Evolutionary conservation across 257 asterid genomes (phyloP), one percentile per base, ranked within the genome.

Genomic region (Avicennia marina): DNA sequence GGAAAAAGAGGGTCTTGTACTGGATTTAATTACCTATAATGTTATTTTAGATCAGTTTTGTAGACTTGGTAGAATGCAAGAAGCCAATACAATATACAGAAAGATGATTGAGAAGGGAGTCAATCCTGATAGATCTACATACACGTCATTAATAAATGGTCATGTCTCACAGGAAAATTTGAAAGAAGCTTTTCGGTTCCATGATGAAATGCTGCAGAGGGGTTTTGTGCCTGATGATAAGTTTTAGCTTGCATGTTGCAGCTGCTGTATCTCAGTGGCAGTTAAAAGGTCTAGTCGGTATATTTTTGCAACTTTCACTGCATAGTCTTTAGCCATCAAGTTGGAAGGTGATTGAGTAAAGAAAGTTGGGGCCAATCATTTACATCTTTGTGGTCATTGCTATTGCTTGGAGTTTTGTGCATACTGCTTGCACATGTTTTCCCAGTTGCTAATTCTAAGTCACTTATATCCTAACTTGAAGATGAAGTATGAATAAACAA

Each of bases 151-250:
- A 45, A 76, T 87, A 41, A 79, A 87, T 44, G 94, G 94, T 49
- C 65, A 68, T 29, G 78, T 87, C 44, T 75, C 90, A 2, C 77
- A 62, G 56, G 90, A 78, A 15, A 78, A 84, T 74, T 20, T 80
- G 60, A 76, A 72, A 68, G 91, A 84, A 70, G 96, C 96, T 57
- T 84, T 82, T 72, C 48, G 21, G 15, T 25, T 51, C 2, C 59
- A 53, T 34, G 89, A 82, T 69, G 86, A 81, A 62, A 87, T 87
- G 95, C 68, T 87, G 76, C 69, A 60, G 51, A 68, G 45, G 75
- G 95, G 94, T 9, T 87, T 87, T 46, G 77, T 60, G 60, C 96
- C 89, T 6, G 96, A 84, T 64, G 94, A 87, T 53, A 81, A 73
- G 65, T 87, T 84, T 72, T 87, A 81, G 77, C 42, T 38, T 22